phyloP scores from a whole-genome alignment of 805 yeast genomes.

The Candida khao-thaluensis region DNA sequence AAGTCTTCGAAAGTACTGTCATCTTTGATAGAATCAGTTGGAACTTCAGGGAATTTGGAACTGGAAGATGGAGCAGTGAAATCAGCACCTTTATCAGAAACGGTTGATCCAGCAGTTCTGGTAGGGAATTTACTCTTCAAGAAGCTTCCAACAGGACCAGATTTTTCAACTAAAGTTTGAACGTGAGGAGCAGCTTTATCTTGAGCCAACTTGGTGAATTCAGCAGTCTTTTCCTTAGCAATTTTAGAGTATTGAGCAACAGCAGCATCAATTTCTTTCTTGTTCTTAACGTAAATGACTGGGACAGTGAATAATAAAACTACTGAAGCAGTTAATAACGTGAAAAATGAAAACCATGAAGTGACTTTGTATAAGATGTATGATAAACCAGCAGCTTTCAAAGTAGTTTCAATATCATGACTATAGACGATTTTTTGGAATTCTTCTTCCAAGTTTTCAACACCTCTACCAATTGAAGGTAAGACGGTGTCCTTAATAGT shows the following conservation, averaged over 20 bases:
- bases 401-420: conserved; percentile 68
- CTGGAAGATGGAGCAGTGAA: conserved; percentile 18
- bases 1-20: conserved; percentile 24
- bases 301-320: conserved; percentile 74
- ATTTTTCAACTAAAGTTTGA: conserved; percentile 53
- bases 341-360: conserved; percentile 71
- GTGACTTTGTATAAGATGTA: conserved; percentile 70
- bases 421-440: conserved; percentile 62
- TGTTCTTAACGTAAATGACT: conserved; percentile 66
- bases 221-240: conserved; percentile 52
- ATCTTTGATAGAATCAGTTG: conserved; percentile 23
- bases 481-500: conserved; percentile 35
- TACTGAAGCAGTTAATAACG: conserved; percentile 56
- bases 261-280: conserved; percentile 72
- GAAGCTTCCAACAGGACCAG: conserved; percentile 66
- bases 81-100: conserved; percentile 25
- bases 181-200: conserved; percentile 55
- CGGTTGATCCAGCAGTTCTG: conserved; percentile 74
- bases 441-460: conserved; percentile 52
- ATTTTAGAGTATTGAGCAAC: conserved; percentile 44
- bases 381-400: conserved; percentile 67
- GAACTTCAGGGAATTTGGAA: conserved; percentile 40
- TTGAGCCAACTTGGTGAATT: conserved; percentile 37
- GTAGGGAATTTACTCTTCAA: conserved; percentile 56
- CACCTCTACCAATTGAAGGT: conserved; percentile 44